A percentile compares a stretch with the other conserved stretches of the same genome.
Evolutionary conservation across 2,329 filamentous ascomycete genomes (phyloP).

Genomic region (Penicillium sp.): DNA sequence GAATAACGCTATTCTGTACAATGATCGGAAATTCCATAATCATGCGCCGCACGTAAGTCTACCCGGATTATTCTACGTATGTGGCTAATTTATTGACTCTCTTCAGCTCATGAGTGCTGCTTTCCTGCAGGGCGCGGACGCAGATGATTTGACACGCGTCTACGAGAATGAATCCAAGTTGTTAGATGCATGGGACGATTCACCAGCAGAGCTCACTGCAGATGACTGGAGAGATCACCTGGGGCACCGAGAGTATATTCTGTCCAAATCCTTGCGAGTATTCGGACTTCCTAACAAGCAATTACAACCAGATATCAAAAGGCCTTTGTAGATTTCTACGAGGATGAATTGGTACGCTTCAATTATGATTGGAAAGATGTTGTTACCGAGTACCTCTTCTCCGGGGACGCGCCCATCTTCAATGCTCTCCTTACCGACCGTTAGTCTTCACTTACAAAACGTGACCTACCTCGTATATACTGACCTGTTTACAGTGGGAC

Average conservation of each 20-base stretch:
- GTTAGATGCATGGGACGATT: constrained; percentile 75
- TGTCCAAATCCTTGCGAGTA: neutral
- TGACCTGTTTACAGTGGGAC: constrained; percentile 59
- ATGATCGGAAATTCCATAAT: constrained; percentile 71
- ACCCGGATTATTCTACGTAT: neutral
- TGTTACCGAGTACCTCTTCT: constrained; percentile 68
- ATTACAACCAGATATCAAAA: constrained; percentile 63
- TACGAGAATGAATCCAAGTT: constrained; percentile 70
- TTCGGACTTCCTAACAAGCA: neutral
- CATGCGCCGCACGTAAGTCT: constrained; percentile 65
- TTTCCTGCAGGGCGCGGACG: constrained; percentile 73
- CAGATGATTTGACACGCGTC: constrained; percentile 67
- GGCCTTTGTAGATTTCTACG: constrained; percentile 90
- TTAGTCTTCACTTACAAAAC: constrained; percentile 44
- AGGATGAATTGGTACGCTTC: constrained; percentile 74
- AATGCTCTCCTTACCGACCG: constrained; percentile 73
- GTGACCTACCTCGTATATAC: constrained; percentile 3
- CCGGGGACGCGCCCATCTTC: constrained; percentile 64
- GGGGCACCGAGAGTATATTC: constrained; percentile 60
- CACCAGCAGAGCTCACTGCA: constrained; percentile 74
- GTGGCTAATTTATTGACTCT: constrained; percentile 5
- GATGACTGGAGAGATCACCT: constrained; percentile 84
- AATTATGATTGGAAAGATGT: constrained; percentile 81
- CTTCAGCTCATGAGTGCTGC: constrained; percentile 68
- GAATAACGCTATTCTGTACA: constrained; percentile 78